Conservation (phyloP, 371 early-diverging fungal species). For the Dinochytrium kinnereticum region DNA sequence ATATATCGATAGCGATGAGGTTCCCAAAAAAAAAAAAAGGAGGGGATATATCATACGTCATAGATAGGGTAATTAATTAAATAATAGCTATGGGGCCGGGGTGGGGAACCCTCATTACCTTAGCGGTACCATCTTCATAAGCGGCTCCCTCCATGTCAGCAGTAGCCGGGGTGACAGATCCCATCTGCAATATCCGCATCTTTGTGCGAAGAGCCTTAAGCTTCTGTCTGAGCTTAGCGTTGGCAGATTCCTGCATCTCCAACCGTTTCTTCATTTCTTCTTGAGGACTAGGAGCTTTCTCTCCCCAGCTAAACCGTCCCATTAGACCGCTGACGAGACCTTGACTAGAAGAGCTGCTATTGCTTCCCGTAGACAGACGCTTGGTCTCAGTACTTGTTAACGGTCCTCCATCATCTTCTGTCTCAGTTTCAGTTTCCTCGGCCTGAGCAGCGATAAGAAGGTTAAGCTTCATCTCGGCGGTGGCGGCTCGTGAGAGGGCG, state of each 20-base stretch:
- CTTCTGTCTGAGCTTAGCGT: not conserved
- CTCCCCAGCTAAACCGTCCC: conserved; percentile 20
- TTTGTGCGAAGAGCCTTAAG: not conserved
- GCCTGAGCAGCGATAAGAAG: not conserved
- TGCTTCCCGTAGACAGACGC: not conserved
- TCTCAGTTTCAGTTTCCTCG: not conserved
- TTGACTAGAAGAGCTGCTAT: not conserved
- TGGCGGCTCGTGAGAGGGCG: not conserved
- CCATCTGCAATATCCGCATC: too few species aligned
- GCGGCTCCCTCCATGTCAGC: too few species aligned
- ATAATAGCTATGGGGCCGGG: too few species aligned
- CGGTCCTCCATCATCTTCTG: not conserved
- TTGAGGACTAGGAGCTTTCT: not conserved
- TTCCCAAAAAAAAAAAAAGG: too few species aligned
- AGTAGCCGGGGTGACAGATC: too few species aligned
- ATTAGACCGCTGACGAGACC: conserved; percentile 7
- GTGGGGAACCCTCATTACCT: too few species aligned
- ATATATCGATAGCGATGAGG: too few species aligned
- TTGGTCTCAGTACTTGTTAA: not conserved
- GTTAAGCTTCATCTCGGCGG: not conserved
- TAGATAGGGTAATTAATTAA: too few species aligned
- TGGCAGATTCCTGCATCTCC: conserved; percentile 1
- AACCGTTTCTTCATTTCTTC: not conserved
- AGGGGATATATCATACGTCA: too few species aligned
- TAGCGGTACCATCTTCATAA: too few species aligned